Percentiles rank a stretch among this genome's conserved stretches.
Evolutionary conservation across 2,329 filamentous ascomycete genomes (phyloP).

Genomic region (Exophiala alcalophila): DNA sequence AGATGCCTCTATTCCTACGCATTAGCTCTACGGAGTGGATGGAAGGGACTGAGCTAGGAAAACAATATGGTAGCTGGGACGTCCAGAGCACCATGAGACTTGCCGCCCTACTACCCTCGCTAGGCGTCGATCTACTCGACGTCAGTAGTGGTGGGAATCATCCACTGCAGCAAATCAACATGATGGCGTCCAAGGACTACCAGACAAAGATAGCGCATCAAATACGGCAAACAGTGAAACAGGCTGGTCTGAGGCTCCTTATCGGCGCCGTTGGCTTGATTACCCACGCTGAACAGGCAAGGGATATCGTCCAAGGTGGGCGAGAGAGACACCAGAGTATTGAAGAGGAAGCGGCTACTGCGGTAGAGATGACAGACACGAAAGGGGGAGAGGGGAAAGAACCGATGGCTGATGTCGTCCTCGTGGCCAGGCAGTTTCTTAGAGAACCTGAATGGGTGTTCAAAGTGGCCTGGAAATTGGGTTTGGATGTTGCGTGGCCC

Average conservation of each 20-base stretch:
- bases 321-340: no score
- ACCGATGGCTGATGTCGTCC: conserved; percentile 56
- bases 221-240: conserved; percentile 63
- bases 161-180: conserved; percentile 33
- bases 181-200: conserved; percentile 57
- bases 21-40: conserved; percentile 73
- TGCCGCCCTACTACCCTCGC: conserved; percentile 9
- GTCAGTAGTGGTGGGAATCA: conserved; percentile 15
- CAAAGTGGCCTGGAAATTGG: conserved; percentile 67
- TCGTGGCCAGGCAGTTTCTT: conserved; percentile 74
- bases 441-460: conserved; percentile 77
- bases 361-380: no score
- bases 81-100: conserved; percentile 40
- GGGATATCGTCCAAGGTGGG: conserved; percentile 53
- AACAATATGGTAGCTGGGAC: conserved; percentile 55
- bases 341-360: conserved; percentile 45
- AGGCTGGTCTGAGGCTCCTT: conserved; percentile 58
- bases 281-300: conserved; percentile 64
- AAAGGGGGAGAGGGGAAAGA: no score
- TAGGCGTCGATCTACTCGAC: conserved; percentile 22
- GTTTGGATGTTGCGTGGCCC: conserved; percentile 67
- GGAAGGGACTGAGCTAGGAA: conserved; percentile 39
- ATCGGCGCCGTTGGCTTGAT: conserved; percentile 75
- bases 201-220: conserved; percentile 69
- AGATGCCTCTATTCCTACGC: conserved; percentile 69